Conservation (phyloP, 2,329 filamentous ascomycete genomes). For the Penicillium sp. region DNA sequence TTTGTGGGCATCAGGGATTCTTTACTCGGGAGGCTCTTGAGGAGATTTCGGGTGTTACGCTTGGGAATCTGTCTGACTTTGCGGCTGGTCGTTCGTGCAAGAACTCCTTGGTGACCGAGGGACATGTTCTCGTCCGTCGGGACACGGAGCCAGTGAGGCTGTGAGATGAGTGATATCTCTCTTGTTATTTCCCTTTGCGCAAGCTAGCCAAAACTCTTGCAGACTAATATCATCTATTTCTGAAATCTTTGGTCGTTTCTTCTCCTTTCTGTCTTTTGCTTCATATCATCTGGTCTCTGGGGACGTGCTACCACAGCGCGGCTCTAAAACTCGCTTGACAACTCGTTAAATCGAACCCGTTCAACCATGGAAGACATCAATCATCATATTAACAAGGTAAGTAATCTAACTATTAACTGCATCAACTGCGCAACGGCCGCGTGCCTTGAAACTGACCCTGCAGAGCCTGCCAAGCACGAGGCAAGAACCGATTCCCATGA, state of each 20-base stretch:
- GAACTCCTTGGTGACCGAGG: constrained; percentile 33
- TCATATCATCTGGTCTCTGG: no score
- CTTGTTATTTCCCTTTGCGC: no score
- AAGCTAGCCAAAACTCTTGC: no score
- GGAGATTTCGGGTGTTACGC: constrained; percentile 63
- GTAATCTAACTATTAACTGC: not conserved
- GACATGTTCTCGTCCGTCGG: constrained; percentile 27
- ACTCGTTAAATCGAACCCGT: not conserved
- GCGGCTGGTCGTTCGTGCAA: constrained; percentile 24
- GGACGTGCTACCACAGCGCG: no score
- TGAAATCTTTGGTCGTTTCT: no score
- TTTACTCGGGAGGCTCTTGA: constrained; percentile 66
- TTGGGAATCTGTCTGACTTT: constrained; percentile 54
- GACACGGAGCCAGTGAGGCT: constrained; percentile 34
- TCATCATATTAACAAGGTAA: not conserved
- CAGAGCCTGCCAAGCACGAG: constrained; percentile 21
- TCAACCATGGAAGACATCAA: not conserved
- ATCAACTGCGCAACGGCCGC: constrained; percentile 12
- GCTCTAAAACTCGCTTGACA: not conserved
- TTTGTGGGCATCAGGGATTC: constrained; percentile 70
- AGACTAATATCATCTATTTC: no score
- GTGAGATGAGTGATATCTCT: constrained; percentile 8
- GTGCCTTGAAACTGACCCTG: constrained; percentile 17
- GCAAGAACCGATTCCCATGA: constrained; percentile 34
- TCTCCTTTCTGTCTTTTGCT: no score